Base-by-base conservation (phyloP, 176 grass and related monocot species). In the Aegilops longissima region DNA sequence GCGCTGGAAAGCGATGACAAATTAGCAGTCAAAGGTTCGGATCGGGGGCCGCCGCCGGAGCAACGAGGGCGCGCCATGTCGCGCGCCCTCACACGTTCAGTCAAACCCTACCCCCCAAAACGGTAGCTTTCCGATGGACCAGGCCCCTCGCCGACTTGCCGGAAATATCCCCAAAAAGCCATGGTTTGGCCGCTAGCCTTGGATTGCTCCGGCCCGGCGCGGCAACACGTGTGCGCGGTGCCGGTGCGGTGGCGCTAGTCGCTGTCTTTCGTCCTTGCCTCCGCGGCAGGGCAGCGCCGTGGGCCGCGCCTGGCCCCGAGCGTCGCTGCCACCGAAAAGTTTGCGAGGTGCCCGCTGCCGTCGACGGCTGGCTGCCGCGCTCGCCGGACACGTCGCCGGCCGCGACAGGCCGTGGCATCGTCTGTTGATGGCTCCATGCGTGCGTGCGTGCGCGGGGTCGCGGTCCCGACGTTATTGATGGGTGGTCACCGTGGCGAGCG, bases 211-310 rank as follows among this genome's bases (percentile, higher is more conserved):
- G 16, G 73, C 35, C 38, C 31, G 58, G 29, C 25, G 58, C 75
- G 2, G 14, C 47, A 56, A 27, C 85, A 70, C 89, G 67, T 77
- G 76, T 76, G 85, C 3, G 33, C 52, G 6, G 52, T 1, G 52
- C 16, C 52, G 52, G 52, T 9, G 0, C 70, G 35, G 77, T 21
- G 36, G 49, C 87, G 61, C n/a, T 42, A 47, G 73, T 77, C 23
- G 74, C 52, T 51, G 79, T 77, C 64, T 42, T 4, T n/a, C 27
- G 4, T 4, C 81, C 58, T 87, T 84, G 61, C 86, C 86, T 88
- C 82, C 82, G 90, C 70, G 51, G 70, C 82, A 85, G 82, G 90
- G 90, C 70, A 85, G 77, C 77, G 76, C 76, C 76, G 72, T 51
- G 84, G 58, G 35, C 80, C 76, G 72, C 12, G 85, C 23, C 42